Base-by-base conservation (phyloP, 2,329 filamentous ascomycete genomes). In the Cladorrhinum sp. region DNA sequence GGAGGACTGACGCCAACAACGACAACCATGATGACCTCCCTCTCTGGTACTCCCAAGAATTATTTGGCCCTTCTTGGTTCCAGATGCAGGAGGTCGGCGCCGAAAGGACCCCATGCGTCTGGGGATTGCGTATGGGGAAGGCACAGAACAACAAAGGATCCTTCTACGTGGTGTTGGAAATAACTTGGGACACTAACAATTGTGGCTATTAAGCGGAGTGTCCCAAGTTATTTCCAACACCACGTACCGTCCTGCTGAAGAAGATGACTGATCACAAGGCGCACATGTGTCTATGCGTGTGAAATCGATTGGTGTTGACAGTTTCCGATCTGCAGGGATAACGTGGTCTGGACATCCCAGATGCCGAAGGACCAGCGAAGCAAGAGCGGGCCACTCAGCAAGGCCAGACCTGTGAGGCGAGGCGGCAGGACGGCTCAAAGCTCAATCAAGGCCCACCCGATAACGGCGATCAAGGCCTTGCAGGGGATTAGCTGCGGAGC, bases 1-100 rank as follows among this genome's bases (percentile, higher is more conserved):
- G 50, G 25, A 32, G 50, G 9, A 13, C 24, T 53, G 50, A 32
- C 27, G 16, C 32, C 32, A 36, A 9, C 32, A 12, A 36, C 25
- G n/a, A 29, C 25, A 29, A 29, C 25, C 25, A 29, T 54, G 51
- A 45, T 45, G 38, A 29, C 25, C 18, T 23, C 7, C 36, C 36
- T 41, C 16, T 41, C 7, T 41, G 4, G 36, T 13, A 8, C 12
- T 3, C 36, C 6, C 3, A 4, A 5, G 25, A 3, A 16, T 41
- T 18, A 13, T 22, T 7, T n/a, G 16, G 8, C n/a, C 4, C 10
- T 20, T 4, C 7, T 45, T 13, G 41, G 3, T 22, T 50, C 53
- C 41, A 24, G 27, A 56, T 56, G 53, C 53, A 56, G 53, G 53
- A 56, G 53, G 53, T 56, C 38, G 53, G 53, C 53, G 27, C 36